Base-by-base conservation (phyloP, 495 filamentous ascomycete genomes). In the Pyrenula aspistea region DNA sequence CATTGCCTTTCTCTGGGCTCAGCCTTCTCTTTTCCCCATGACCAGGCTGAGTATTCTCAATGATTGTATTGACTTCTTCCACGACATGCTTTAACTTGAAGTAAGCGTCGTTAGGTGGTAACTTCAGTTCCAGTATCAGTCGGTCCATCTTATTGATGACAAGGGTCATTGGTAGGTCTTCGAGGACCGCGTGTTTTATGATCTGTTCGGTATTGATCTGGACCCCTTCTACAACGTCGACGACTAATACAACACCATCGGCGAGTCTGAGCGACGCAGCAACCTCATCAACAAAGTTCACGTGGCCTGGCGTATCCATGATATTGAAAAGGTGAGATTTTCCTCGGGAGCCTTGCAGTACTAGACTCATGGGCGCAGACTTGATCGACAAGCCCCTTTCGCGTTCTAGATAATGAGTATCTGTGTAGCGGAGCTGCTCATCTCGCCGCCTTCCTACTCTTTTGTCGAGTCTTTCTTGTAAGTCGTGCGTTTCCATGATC, bases 71-170 rank as follows among this genome's bases (percentile, higher is more conserved):
- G 63, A 97, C 89, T 68, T 97, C 89, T 70, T 98, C 93, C 62
- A 98, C 85, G 22, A 95, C 91, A 70, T 97, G 92, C 65, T 96
- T 97, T 53, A 98, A 69, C 72, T 98, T 98, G 80, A 96, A 97
- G 68, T 97, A 98, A 22, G 93, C 93, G 66, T 98, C 93, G 59
- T 83, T 87, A 2, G 94, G 94, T 1, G 94, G 94, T 15, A 98
- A 78, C 68, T 95, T 94, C 55, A 98, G 80, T 68, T 98, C 93
- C 31, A 98, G 72, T 55, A 98, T 95, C 56, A 98, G 73, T 47
- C 93, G 83, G 61, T 98, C 93, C 83, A 98, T 86, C 70, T 98
- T 98, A 75, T 97, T 98, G 69, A 98, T 79, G 54, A 97, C 83
- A 60, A 98, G 69, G 1, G 87, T 90, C 61, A 98, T 73, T 0